Base-by-base conservation (phyloP, 1,139 yeast species). In the Yamadazyma triangularis region DNA sequence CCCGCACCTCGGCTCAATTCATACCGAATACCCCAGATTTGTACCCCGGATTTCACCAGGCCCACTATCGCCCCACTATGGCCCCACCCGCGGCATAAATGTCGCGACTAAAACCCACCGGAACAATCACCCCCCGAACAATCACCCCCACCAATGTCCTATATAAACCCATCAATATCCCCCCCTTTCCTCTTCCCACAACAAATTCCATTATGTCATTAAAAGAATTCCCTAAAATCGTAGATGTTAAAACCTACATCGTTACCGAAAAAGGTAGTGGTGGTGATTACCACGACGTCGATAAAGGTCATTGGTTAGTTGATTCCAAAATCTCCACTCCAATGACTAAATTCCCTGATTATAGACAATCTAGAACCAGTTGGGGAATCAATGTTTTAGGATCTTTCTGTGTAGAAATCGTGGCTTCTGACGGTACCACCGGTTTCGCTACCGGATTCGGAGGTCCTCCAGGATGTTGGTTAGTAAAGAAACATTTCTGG, bases 391-490 rank as follows among this genome's bases (percentile, higher is more conserved):
- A 68, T 42, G 74, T 69, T 8, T 48, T 68, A 30, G 74, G 73
- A n/a, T 67, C 73, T 5, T 67, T 68, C 49, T 65, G 68, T 49
- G 66, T 68, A 31, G 73, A 68, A 41, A 53, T 69, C 29, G 68
- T 60, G 42, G 69, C 74, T 23, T 51, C 61, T 12, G 72, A 68
- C 40, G 74, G 74, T 28, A 59, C 70, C 10, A 63, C 50, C 29
- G 74, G 74, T 16, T 65, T 67, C 35, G 73, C 73, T 16, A 68
- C 74, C 25, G 74, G 73, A n/a, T 67, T 68, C 42, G 74, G 74
- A 25, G 74, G 74, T n/a, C 67, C 69, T 30, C 63, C 67, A 18
- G 72, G 71, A 4, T 66, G 73, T 43, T 65, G 73, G 72, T 48
- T 68, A 30, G 65, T 63, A 33, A 60, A 64, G 39, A 47, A 64